Percentiles rank a stretch among this genome's conserved stretches.
These are phyloP conservation scores for Primulina huaijiensis DNA, from an alignment of 257 asterid species.

Conservation along the genomic window DNA sequence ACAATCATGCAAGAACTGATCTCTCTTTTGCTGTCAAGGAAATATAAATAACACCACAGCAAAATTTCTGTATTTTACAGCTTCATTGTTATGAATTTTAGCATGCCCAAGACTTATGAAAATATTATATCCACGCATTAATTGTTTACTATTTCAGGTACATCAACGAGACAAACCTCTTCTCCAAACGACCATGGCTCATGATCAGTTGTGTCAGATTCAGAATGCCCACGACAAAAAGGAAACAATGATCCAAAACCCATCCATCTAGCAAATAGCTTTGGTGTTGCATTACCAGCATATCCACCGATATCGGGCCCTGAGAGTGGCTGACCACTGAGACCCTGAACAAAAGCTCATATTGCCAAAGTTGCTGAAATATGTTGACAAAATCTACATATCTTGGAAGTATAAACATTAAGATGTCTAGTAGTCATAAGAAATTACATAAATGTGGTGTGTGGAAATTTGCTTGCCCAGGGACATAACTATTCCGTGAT, in stretches of 20 bases:
- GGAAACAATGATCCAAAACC: slow-evolving; percentile 93
- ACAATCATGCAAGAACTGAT: not conserved
- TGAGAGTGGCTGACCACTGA: slow-evolving; percentile 89
- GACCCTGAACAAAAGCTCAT: slow-evolving; percentile 55
- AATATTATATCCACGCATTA: not conserved
- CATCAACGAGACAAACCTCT: slow-evolving; percentile 56
- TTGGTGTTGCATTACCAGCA: slow-evolving; percentile 93
- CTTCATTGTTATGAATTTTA: slow-evolving; percentile 1
- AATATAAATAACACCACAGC: not conserved
- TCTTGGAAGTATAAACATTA: not conserved
- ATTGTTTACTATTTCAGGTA: not conserved
- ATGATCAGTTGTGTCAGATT: slow-evolving; percentile 69
- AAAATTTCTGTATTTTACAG: not conserved
- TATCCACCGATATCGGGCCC: slow-evolving; percentile 99
- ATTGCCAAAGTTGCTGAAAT: not conserved
- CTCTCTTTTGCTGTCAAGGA: not conserved
- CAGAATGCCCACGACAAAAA: slow-evolving; percentile 96
- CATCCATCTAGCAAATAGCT: slow-evolving; percentile 98
- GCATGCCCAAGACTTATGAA: slow-evolving; percentile 9
- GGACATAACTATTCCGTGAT: not conserved
- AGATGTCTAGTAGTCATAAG: not conserved
- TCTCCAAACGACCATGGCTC: slow-evolving; percentile 98
- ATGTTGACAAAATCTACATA: not conserved
- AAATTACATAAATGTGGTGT: not conserved
- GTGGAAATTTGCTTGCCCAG: not conserved